These are phyloP conservation scores for Syncephalis fuscata DNA, from an alignment of 371 early-diverging fungal genomes.

Conservation along the genomic window DNA sequence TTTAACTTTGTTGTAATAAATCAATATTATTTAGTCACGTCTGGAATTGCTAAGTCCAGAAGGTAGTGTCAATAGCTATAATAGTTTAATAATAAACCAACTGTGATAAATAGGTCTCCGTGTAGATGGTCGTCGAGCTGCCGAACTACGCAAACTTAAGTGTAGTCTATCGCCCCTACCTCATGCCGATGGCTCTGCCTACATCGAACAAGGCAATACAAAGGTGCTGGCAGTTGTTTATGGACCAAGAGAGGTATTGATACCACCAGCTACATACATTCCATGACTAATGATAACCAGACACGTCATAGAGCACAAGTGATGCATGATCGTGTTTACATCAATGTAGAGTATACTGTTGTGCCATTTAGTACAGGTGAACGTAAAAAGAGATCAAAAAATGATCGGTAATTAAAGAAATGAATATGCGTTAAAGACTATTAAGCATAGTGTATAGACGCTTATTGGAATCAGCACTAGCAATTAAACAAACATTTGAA, in stretches of 20 bases:
- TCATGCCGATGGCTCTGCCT: conserved; percentile 85
- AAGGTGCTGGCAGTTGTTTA: conserved; percentile 82
- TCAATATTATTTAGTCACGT: conserved; percentile 36
- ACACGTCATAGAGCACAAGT: conserved; percentile 35
- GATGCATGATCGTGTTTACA: conserved; percentile 58
- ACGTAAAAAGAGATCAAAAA: conserved; percentile 59
- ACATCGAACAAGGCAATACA: conserved; percentile 92
- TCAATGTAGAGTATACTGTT: conserved; percentile 80
- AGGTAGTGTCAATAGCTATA: conserved; percentile 14
- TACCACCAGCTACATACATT: not conserved
- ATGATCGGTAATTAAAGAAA: conserved; percentile 48
- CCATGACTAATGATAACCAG: conserved; percentile 10
- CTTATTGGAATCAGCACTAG: conserved; percentile 63
- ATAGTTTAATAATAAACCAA: not conserved
- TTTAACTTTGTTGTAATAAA: too few relatives aligned
- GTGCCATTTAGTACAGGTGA: conserved; percentile 87
- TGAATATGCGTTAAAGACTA: not conserved
- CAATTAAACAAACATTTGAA: conserved; percentile 83
- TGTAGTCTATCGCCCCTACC: conserved; percentile 63
- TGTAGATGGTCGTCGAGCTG: conserved; percentile 81
- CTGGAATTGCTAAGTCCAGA: conserved; percentile 44
- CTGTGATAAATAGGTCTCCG: conserved; percentile 46
- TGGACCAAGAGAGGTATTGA: conserved; percentile 82
- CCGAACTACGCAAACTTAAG: conserved; percentile 72
- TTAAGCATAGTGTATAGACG: conserved; percentile 25